Conservation (phyloP, 495 filamentous ascomycete genomes). For the Lasiosphaeria ovina region DNA sequence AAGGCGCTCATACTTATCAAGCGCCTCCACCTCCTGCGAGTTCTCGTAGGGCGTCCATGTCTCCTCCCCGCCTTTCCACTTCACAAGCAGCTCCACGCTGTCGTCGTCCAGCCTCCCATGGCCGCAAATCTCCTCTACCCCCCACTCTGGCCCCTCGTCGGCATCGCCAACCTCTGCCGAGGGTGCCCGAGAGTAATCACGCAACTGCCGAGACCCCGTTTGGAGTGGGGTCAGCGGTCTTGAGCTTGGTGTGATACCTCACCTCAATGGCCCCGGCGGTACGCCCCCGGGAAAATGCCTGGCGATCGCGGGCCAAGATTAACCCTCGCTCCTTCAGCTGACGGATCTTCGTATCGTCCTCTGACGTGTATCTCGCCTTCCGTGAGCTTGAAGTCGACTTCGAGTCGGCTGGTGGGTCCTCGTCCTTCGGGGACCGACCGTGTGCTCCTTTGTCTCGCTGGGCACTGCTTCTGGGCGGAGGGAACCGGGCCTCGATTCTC, state of each 20-base stretch:
- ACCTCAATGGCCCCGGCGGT: too few relatives aligned
- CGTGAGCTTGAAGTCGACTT: too few relatives aligned
- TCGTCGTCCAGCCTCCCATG: constrained; percentile 11
- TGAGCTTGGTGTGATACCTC: constrained; percentile 10
- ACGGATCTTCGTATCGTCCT: too few relatives aligned
- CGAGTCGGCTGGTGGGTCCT: too few relatives aligned
- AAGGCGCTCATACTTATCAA: constrained; percentile 20
- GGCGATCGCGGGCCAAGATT: too few relatives aligned
- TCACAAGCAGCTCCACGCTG: constrained; percentile 10
- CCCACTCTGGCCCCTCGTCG: constrained; percentile 10
- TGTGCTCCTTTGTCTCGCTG: too few relatives aligned
- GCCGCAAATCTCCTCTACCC: constrained; percentile 11
- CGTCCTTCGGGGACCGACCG: too few relatives aligned
- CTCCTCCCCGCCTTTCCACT: constrained; percentile 21
- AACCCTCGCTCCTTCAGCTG: too few relatives aligned
- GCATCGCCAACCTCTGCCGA: constrained; percentile 11
- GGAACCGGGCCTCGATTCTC: too few relatives aligned
- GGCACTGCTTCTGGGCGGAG: too few relatives aligned
- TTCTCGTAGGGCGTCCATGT: constrained; percentile 18
- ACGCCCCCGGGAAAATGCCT: too few relatives aligned
- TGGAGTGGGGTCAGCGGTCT: constrained; percentile 9
- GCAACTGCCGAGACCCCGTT: constrained; percentile 6
- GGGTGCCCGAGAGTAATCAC: constrained; percentile 1
- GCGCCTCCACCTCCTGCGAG: constrained; percentile 14
- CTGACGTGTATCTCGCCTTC: too few relatives aligned